Evolutionary conservation across 257 asterid genomes (phyloP).

Genomic region (Mentha longifolia): DNA sequence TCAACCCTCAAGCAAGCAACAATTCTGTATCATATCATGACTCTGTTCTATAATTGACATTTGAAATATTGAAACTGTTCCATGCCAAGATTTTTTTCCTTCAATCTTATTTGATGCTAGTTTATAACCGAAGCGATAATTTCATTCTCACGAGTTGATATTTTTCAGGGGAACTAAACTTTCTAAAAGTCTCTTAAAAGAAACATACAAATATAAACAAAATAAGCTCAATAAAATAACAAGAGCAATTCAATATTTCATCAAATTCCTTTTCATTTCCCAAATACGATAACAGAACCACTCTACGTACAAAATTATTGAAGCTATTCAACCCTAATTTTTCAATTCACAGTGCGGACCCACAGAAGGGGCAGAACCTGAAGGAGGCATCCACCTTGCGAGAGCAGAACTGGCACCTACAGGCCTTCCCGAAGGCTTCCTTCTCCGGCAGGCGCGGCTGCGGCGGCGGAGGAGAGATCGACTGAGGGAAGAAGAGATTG

Average conservation of each 20-base stretch:
- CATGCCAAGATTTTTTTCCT: background rate
- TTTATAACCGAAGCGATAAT: background rate
- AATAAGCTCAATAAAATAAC: background rate
- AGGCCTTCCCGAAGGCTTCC: no score
- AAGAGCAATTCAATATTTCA: background rate
- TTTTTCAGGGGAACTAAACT: background rate
- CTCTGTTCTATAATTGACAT: background rate
- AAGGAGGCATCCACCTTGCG: conserved; percentile 57
- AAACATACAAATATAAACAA: background rate
- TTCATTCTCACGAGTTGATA: no score
- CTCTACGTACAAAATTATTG: no score
- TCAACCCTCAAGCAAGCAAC: conserved; percentile 1
- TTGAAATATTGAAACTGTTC: background rate
- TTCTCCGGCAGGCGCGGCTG: no score
- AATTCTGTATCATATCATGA: conserved; percentile 1
- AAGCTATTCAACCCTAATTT: background rate
- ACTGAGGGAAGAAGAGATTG: conserved; percentile 64
- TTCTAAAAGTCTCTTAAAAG: background rate
- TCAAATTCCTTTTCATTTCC: background rate
- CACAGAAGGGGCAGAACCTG: conserved; percentile 80
- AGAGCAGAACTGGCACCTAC: conserved; percentile 55
- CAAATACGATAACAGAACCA: background rate
- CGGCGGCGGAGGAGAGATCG: no score
- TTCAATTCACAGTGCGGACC: conserved; percentile 44
- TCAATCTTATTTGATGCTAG: background rate